Evolutionary conservation across 2,329 filamentous ascomycete genomes (phyloP), one percentile per base, ranked within the genome.

Genomic region (Ophiostoma perfectum): DNA sequence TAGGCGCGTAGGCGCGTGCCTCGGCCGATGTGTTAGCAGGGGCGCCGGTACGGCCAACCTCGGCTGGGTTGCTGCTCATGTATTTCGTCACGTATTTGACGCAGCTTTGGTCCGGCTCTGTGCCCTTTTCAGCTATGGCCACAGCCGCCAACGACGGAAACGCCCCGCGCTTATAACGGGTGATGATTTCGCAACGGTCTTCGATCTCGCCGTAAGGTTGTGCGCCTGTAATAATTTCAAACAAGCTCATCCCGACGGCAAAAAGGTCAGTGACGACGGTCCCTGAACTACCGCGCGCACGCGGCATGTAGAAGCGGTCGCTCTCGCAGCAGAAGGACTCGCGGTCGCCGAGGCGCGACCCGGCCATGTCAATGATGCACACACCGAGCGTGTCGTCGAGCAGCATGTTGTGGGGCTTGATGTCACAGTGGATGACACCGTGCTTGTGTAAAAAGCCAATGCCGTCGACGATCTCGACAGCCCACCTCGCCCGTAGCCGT

Each of bases 401-500:
- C 5, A 39, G 41, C 68, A 67, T 67, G 47, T 69, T 69, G 16
- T 65, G 58, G 0, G 68, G 68, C 45, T 64, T 67, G 12, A 69
- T 36, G 68, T 69, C 65, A 12, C 36, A 36, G 65, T 69, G 68
- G n/a, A 69, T 67, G 2, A 69, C 60, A 42, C 27, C 16, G 60
- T 65, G 65, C 8, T 44, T 27, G 62, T 69, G 68, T 12, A 69
- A 47, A 4, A 45, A 6, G 3, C 11, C 62, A 5, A 67, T 12
- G 11, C 52, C 68, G 36, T 69, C 68, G 5, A 49, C 14, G n/a
- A 55, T 55, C 39, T 69, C 68, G 11, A 67, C 38, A 4, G 42
- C 27, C 68, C 60, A 67, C 42, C 58, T 45, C 11, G 65, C 68
- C 3, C 68, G 65, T 14, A 38, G 65, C 1, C 36, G 42, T 11